Conservation (phyloP, 495 filamentous ascomycete genomes). For the Aspergillus incahuasiensis region DNA sequence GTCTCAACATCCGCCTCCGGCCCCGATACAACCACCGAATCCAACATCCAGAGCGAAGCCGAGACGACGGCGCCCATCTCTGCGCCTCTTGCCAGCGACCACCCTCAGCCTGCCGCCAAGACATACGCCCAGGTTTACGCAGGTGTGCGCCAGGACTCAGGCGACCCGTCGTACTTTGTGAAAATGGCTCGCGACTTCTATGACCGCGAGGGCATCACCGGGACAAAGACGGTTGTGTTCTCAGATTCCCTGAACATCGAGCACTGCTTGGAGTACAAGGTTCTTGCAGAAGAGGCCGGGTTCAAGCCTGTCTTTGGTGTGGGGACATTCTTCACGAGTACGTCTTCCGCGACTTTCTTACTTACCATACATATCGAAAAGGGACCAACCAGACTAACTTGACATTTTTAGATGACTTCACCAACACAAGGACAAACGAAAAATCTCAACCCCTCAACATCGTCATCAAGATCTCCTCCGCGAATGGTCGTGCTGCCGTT, state of each 20-base stretch:
- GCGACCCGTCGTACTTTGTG: conserved; percentile 79
- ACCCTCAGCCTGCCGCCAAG: conserved; percentile 17
- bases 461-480: conserved; percentile 90
- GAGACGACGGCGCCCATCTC: conserved; percentile 27
- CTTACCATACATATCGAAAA: neutral
- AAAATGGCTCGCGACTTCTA: conserved; percentile 85
- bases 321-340: conserved; percentile 89
- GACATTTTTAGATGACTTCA: conserved; percentile 65
- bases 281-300: conserved; percentile 69
- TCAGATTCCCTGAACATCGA: conserved; percentile 93
- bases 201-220: conserved; percentile 64
- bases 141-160: conserved; percentile 91
- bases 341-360: neutral
- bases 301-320: conserved; percentile 87
- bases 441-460: conserved; percentile 96
- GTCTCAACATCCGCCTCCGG: conserved; percentile 27
- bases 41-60: conserved; percentile 25
- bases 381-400: neutral
- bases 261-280: conserved; percentile 83
- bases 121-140: conserved; percentile 84
- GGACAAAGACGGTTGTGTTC: conserved; percentile 92
- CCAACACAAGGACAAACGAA: conserved; percentile 56
- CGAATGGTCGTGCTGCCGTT: conserved; percentile 73
- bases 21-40: conserved; percentile 23
- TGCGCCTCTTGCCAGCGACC: conserved; percentile 16